Evolutionary conservation across 495 filamentous ascomycete species (phyloP), one percentile per base, ranked within the genome.

Genomic region (Penicillium coprophilum): DNA sequence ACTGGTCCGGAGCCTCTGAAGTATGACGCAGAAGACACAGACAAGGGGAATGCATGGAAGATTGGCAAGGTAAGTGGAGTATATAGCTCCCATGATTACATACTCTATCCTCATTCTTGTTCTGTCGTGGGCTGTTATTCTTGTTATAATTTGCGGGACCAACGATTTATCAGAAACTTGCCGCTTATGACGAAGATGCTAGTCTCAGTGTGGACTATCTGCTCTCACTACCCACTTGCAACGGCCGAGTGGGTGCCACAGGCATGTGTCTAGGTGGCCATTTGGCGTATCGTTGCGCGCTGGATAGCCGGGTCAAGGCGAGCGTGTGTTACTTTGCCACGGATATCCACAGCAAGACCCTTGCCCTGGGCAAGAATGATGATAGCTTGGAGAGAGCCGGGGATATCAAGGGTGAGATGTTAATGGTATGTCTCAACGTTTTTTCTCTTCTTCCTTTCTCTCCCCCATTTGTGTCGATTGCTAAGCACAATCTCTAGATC

Each of bases 201-300:
- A 79, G 72, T 21, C 77, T 90, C 39, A 76, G 82, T n/a, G 86
- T 97, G 48, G 83, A 89, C 69, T 75, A 83, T 56, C 85, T 97
- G 6, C 73, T 95, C 40, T 80, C 80, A 13, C 80, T 96, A 11
- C 76, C 80, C 8, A 96, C 90, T 20, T 96, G 92, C 70, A 96
- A 85, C 60, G 92, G 93, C 31, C 82, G 83, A 11, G 84, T 97
- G 51, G 93, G 93, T 40, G 77, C 89, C 2, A 96, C 92, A 8
- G 93, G 93, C 31, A 97, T 97, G 93, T 96, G 93, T 70, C 84
- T 97, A 4, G 93, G 93, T 50, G 93, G 93, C 4, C 93, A 97
- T 70, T 80, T 96, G 21, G 87, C 93, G 39, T 88, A 90, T 61
- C 84, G 93, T 49, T 91, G 88, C 64, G 90, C 86, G 52, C 77